Evolutionary conservation across 345 rosid genomes (phyloP).

Genomic region (Barbarea vulgaris): DNA sequence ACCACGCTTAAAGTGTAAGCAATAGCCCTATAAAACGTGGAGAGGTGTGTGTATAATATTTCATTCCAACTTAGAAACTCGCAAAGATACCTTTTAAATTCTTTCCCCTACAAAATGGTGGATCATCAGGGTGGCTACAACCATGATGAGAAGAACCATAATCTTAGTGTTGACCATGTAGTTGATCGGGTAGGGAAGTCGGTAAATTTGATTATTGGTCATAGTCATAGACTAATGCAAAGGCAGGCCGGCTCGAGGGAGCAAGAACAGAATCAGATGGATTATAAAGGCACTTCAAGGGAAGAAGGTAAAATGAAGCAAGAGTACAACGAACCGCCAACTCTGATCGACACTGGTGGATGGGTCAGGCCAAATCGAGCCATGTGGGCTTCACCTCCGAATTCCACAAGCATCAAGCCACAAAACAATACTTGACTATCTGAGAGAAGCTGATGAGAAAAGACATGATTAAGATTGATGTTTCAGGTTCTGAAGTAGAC

Average conservation of each 20-base stretch:
- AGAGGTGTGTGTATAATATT: neutral
- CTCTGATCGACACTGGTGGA: slow-evolving; percentile 22
- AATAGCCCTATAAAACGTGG: neutral
- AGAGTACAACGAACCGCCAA: slow-evolving; percentile 4
- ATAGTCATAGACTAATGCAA: neutral
- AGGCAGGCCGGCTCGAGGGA: neutral
- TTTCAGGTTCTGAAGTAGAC: slow-evolving; percentile 1
- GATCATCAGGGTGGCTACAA: slow-evolving; percentile 1
- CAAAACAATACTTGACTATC: neutral
- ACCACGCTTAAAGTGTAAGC: neutral
- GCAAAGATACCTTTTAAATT: neutral
- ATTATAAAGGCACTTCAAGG: no score
- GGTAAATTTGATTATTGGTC: slow-evolving; percentile 1
- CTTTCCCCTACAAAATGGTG: neutral
- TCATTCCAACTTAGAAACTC: neutral
- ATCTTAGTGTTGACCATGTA: neutral
- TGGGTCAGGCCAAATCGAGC: slow-evolving; percentile 36
- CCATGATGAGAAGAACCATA: neutral
- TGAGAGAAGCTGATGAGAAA: neutral
- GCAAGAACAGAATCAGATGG: no score
- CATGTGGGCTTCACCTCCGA: slow-evolving; percentile 36
- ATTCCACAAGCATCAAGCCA: neutral
- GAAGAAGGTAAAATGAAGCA: no score
- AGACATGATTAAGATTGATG: neutral
- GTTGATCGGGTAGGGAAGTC: slow-evolving; percentile 19